These are phyloP conservation scores for Acer campestre DNA, from an alignment of 345 rosid genomes.

Conservation along the genomic window DNA sequence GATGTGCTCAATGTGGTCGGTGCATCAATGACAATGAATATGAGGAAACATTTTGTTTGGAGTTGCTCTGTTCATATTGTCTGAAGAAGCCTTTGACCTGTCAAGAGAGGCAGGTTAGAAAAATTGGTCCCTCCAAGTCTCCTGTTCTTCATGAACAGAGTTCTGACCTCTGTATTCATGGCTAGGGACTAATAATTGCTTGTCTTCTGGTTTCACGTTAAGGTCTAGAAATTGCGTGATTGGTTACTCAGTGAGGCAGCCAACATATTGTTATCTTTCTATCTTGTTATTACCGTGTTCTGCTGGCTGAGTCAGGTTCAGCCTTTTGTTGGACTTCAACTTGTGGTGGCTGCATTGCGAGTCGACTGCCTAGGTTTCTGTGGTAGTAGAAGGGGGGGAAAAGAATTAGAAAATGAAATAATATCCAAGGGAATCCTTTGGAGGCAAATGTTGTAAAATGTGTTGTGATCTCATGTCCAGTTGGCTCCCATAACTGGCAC, in stretches of 20 bases:
- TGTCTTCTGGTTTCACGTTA: constrained; percentile 21
- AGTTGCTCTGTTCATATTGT: constrained; percentile 74
- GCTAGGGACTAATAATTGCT: constrained; percentile 35
- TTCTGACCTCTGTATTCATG: constrained; percentile 34
- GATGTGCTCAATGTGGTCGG: constrained; percentile 86
- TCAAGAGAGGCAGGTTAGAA: constrained; percentile 37
- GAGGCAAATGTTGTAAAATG: neutral
- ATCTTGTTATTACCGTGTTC: constrained; percentile 17
- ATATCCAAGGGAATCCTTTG: neutral
- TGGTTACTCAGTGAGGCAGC: constrained; percentile 22
- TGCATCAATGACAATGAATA: constrained; percentile 79
- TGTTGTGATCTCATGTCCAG: neutral
- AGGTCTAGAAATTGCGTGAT: constrained; percentile 15
- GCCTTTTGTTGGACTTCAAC: constrained; percentile 13
- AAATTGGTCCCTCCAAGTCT: constrained; percentile 24
- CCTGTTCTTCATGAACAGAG: constrained; percentile 23
- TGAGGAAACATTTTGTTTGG: constrained; percentile 85
- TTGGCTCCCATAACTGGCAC: constrained; percentile 5
- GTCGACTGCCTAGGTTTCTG: neutral
- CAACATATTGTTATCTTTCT: constrained; percentile 6
- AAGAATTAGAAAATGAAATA: neutral
- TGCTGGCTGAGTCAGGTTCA: constrained; percentile 5
- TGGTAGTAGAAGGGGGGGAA: neutral
- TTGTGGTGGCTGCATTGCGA: constrained; percentile 3
- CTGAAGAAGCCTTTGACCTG: constrained; percentile 33